phyloP scores from a whole-genome alignment of 2,329 filamentous ascomycete genomes.

The Penicillium sclerotiorum region DNA sequence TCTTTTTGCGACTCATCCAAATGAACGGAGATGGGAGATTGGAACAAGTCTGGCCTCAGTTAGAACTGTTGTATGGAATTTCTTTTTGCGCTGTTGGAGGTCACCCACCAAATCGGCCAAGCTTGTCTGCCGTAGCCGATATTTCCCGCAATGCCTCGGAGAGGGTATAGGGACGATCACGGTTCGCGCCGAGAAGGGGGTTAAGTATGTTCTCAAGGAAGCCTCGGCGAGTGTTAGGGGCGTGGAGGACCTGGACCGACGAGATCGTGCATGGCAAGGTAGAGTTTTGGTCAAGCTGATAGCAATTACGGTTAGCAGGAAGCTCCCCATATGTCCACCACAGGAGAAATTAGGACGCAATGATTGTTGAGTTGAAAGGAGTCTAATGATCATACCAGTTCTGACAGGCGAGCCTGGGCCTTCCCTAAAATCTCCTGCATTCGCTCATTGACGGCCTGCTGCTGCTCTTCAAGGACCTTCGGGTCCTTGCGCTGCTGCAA shows the following conservation, averaged over 20 bases:
- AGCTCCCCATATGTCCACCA: conserved; percentile 8
- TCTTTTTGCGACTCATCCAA: conserved; percentile 75
- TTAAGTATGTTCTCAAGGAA: conserved; percentile 83
- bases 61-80: conserved; percentile 13
- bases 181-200: conserved; percentile 71
- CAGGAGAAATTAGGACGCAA: neutral
- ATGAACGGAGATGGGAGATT: conserved; percentile 78
- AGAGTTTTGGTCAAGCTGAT: conserved; percentile 76
- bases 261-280: conserved; percentile 86
- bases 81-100: neutral
- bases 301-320: conserved; percentile 18
- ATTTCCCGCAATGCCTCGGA: conserved; percentile 76
- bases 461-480: conserved; percentile 60
- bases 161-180: conserved; percentile 72
- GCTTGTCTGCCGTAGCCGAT: conserved; percentile 69
- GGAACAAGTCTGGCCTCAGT: conserved; percentile 78
- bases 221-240: conserved; percentile 75
- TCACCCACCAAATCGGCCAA: conserved; percentile 73
- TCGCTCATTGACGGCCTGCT: conserved; percentile 63
- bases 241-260: conserved; percentile 80
- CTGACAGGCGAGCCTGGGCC: conserved; percentile 64
- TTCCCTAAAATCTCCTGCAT: conserved; percentile 62
- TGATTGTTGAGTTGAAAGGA: too few relatives aligned
- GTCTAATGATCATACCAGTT: conserved; percentile 57
- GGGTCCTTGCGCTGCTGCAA: conserved; percentile 58